phyloP scores from a whole-genome alignment of 1,284 basidiomycete genomes.

The Bjerkandera adusta region DNA sequence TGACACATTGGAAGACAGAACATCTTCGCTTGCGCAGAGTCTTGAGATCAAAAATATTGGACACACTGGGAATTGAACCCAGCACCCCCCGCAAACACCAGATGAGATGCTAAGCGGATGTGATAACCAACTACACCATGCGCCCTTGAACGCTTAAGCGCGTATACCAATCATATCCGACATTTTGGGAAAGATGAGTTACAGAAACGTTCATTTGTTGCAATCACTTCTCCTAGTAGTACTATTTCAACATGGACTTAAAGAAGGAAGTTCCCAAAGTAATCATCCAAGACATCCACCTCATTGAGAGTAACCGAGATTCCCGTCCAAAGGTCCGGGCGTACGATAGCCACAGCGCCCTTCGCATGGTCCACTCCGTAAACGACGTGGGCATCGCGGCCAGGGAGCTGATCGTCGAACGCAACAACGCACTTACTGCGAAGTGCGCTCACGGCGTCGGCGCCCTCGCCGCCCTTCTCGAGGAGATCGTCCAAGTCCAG shows the following conservation, averaged over 20 bases:
- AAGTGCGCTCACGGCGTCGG: not conserved
- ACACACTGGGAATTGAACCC: conserved; percentile 35
- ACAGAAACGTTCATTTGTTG: no score
- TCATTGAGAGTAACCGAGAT: no score
- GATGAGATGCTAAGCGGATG: conserved; percentile 40
- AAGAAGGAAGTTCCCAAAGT: no score
- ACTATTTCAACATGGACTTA: no score
- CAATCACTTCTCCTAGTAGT: no score
- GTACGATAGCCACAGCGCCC: not conserved
- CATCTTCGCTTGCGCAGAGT: no score
- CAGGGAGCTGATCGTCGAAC: not conserved
- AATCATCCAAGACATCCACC: no score
- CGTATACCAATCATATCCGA: no score
- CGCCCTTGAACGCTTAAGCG: no score
- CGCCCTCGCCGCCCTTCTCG: not conserved
- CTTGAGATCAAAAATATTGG: conserved; percentile 17
- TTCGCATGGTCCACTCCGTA: not conserved
- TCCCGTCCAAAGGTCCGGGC: not conserved
- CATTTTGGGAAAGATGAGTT: no score
- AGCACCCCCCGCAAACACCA: conserved; percentile 30
- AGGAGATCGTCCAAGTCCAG: not conserved
- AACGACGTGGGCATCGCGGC: not conserved
- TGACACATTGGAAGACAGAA: no score
- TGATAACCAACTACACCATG: conserved; percentile 52
- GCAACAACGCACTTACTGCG: not conserved